Base-by-base conservation (phyloP, 1,284 basidiomycete genomes). In the Microbotryum silenes-acaulis region DNA sequence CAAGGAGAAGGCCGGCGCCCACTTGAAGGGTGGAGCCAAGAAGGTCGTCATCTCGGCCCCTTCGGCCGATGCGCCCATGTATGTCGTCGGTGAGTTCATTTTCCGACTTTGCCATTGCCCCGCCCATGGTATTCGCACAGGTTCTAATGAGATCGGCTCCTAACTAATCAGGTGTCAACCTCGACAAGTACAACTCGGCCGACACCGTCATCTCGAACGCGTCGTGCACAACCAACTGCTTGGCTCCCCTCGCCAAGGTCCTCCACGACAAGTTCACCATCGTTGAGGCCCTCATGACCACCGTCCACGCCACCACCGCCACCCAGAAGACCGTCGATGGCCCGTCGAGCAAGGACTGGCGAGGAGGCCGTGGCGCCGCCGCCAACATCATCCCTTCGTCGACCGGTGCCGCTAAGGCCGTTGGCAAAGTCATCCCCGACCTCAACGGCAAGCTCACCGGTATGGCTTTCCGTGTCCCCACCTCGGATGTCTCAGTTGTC, bases 301-400 rank as follows among this genome's bases (percentile, higher is more conserved):
- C 96, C 71, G 90, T 97, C 49, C 57, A 6, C 49, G 53, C 89
- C 53, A 90, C 90, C 71, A 94, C 91, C 60, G 96, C 96, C 64
- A 98, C 96, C 72, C 94, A 98, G 81, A 98, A 97, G 86, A 97
- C 94, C 71, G 94, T 97, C 73, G 93, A 97, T 73, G 93, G 93
- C 68, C 93, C 93, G 57, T 97, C 91, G 58, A 76, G 82, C 81
- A 97, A 91, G 81, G 89, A 91, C 80, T 81, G 81, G 81, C 78
- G 81, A 78, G 96, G 96, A 77, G 94, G 94, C 73, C 96, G 94
- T 81, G 85, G 87, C 73, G 92, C 94, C 68, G 87, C 86, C 78
- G 89, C 89, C 81, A 99, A 99, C 86, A 97, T 99, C 80, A 99
- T 99, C 77, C 94, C 94, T 63, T 97, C 94, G 37, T 96, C 91